Evolutionary conservation across 2,329 filamentous ascomycete species (phyloP).

Genomic region (Xylariaceae sp.): DNA sequence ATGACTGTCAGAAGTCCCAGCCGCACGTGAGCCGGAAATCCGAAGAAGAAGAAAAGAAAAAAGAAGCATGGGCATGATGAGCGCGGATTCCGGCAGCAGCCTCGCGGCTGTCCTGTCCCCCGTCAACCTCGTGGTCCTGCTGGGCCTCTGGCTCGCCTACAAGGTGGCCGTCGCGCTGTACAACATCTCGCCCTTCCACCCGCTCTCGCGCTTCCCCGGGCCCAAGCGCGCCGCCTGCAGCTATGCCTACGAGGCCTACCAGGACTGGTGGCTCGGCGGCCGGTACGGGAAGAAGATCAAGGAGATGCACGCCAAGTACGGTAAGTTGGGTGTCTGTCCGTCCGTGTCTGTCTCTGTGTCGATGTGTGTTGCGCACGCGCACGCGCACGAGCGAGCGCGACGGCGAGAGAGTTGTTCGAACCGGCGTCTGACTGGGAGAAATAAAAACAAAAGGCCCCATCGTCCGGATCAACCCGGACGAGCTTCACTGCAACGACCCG

Average conservation of each 20-base stretch:
- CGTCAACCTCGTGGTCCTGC: constrained; percentile 3
- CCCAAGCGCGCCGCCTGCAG: constrained; percentile 12
- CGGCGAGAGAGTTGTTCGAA: no score
- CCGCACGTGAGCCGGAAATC: no score
- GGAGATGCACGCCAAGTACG: constrained; percentile 16
- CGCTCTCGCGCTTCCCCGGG: constrained; percentile 14
- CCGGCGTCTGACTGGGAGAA: no score
- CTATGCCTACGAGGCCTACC: constrained; percentile 15
- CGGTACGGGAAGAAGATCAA: constrained; percentile 12
- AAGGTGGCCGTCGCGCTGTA: constrained; percentile 10
- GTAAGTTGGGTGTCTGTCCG: no score
- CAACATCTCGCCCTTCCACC: constrained; percentile 16
- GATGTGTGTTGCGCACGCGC: no score
- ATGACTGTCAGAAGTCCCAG: no score
- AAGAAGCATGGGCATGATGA: no score
- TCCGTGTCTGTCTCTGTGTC: no score
- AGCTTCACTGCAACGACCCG: constrained; percentile 15
- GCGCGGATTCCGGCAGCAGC: no score
- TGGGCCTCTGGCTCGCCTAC: constrained; percentile 7
- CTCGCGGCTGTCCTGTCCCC: neutral
- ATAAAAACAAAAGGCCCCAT: constrained; percentile 11
- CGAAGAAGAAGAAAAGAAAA: no score
- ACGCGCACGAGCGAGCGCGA: no score
- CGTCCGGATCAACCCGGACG: constrained; percentile 13
- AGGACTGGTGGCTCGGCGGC: constrained; percentile 11